Conservation (phyloP, 2,329 filamentous ascomycete species). For the Hymenoscyphus albidus region DNA sequence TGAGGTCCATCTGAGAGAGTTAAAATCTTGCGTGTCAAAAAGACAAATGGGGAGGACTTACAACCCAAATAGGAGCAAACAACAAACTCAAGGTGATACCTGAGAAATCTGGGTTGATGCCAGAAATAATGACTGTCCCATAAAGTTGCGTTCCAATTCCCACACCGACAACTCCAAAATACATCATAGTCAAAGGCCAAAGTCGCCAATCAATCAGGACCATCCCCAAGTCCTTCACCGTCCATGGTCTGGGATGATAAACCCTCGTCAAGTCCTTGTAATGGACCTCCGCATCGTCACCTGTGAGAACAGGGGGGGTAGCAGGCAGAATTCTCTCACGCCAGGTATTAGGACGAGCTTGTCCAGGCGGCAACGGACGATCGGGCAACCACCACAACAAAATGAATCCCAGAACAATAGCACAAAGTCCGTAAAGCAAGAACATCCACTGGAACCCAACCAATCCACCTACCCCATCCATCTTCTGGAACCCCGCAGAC, state of each 20-base stretch:
- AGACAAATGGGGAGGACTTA: slow-evolving; percentile 41
- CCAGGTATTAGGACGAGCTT: slow-evolving; percentile 42
- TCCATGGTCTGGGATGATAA: slow-evolving; percentile 74
- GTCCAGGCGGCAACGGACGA: slow-evolving; percentile 70
- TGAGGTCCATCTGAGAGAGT: slow-evolving; percentile 67
- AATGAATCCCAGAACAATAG: slow-evolving; percentile 64
- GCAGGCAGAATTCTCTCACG: slow-evolving; percentile 63
- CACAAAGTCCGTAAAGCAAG: slow-evolving; percentile 75
- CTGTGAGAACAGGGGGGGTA: slow-evolving; percentile 66
- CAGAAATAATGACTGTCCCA: slow-evolving; percentile 78
- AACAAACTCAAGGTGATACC: slow-evolving; percentile 75
- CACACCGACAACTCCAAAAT: slow-evolving; percentile 90
- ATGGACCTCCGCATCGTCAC: slow-evolving; percentile 75
- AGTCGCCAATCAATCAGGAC: slow-evolving; percentile 83
- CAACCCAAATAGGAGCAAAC: slow-evolving; percentile 89
- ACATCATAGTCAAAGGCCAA: slow-evolving; percentile 85
- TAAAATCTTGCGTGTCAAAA: slow-evolving; percentile 1
- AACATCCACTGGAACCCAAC: slow-evolving; percentile 94
- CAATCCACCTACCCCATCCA: slow-evolving; percentile 73
- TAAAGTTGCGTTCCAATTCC: slow-evolving; percentile 89
- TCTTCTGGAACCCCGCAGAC: slow-evolving; percentile 85
- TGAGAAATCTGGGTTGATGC: slow-evolving; percentile 70
- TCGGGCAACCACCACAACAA: slow-evolving; percentile 91
- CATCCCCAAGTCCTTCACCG: slow-evolving; percentile 60
- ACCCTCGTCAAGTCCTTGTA: slow-evolving; percentile 79